A percentile compares a stretch with the other conserved stretches of the same genome.
These are phyloP conservation scores for Cladophialophora psammophila DNA, from an alignment of 2,329 filamentous ascomycete genomes.

Conservation along the genomic window DNA sequence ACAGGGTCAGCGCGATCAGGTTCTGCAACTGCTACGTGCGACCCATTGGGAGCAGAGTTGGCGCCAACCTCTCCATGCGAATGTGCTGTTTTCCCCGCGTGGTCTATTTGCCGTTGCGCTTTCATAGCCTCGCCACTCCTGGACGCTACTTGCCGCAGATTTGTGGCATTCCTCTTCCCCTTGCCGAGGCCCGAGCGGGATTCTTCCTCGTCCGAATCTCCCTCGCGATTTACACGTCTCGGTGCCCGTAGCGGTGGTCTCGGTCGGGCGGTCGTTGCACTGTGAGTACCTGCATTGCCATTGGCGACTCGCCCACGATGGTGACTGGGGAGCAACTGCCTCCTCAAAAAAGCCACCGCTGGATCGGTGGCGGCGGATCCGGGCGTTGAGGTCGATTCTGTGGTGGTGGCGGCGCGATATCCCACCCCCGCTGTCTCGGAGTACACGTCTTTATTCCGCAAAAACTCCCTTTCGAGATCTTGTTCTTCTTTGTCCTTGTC, in stretches of 20 bases:
- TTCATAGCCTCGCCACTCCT: neutral
- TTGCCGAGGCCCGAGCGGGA: constrained; percentile 19
- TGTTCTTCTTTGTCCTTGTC: constrained; percentile 19
- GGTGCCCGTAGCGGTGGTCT: constrained; percentile 5
- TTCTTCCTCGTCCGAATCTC: constrained; percentile 19
- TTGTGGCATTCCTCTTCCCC: neutral
- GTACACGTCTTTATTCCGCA: constrained; percentile 17
- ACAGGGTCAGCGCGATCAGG: neutral
- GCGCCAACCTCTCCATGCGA: neutral
- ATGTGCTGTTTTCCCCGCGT: neutral
- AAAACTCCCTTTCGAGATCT: constrained; percentile 18
- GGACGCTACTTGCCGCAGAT: neutral
- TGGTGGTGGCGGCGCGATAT: constrained; percentile 8
- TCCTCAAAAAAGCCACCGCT: constrained; percentile 32
- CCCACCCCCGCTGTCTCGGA: constrained; percentile 32
- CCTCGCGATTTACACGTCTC: neutral
- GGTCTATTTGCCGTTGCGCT: neutral
- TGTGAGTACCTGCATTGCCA: neutral
- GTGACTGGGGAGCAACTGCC: constrained; percentile 27
- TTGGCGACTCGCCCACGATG: neutral
- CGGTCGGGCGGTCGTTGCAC: constrained; percentile 16
- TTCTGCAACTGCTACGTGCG: neutral
- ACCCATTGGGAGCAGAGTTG: neutral
- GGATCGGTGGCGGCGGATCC: constrained; percentile 13
- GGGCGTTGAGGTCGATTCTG: neutral